A percentile compares a stretch with the other conserved stretches of the same genome.
Evolutionary conservation across 139 green algal genomes (phyloP).

Genomic region (Chlamydomonas sphaeroides): DNA sequence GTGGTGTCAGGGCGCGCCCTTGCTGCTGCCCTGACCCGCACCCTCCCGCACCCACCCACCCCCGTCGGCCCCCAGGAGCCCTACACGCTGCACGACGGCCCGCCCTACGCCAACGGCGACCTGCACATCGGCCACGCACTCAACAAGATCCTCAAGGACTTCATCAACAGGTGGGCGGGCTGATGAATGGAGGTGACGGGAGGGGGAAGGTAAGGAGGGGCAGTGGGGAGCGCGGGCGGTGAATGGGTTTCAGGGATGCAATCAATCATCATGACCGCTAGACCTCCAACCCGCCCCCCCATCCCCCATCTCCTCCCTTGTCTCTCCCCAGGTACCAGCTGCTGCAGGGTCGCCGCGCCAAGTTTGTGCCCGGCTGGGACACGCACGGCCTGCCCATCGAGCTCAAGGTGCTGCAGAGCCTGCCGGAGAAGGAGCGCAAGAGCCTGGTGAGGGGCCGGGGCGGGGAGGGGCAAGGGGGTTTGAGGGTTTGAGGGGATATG

Average conservation of each 20-base stretch:
- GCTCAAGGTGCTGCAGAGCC: constrained; percentile 93
- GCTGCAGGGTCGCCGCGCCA: constrained; percentile 71
- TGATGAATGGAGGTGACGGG: too few relatives aligned
- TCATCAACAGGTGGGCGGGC: constrained; percentile 81
- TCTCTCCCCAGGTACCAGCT: constrained; percentile 69
- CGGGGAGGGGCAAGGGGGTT: not conserved
- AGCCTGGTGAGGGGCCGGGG: constrained; percentile 50
- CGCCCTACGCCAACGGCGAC: constrained; percentile 98
- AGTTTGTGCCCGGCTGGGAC: constrained; percentile 97
- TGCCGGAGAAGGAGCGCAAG: constrained; percentile 73
- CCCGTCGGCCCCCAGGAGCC: constrained; percentile 48
- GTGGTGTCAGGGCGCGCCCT: too few relatives aligned
- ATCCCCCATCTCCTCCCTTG: too few relatives aligned
- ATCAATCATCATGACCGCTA: too few relatives aligned
- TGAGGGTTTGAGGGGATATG: not conserved
- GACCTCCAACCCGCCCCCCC: too few relatives aligned
- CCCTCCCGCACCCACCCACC: too few relatives aligned
- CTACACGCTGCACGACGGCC: constrained; percentile 98
- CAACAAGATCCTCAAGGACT: constrained; percentile 99
- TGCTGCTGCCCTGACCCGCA: too few relatives aligned
- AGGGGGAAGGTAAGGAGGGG: too few relatives aligned
- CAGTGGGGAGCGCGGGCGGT: too few relatives aligned
- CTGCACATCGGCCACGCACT: constrained; percentile 98
- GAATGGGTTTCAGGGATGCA: too few relatives aligned
- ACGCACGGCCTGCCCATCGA: constrained; percentile 99